Evolutionary conservation across 352 stramenopile species (phyloP), one percentile per base, ranked within the genome.

Genomic region (Globisporangium canariense): DNA sequence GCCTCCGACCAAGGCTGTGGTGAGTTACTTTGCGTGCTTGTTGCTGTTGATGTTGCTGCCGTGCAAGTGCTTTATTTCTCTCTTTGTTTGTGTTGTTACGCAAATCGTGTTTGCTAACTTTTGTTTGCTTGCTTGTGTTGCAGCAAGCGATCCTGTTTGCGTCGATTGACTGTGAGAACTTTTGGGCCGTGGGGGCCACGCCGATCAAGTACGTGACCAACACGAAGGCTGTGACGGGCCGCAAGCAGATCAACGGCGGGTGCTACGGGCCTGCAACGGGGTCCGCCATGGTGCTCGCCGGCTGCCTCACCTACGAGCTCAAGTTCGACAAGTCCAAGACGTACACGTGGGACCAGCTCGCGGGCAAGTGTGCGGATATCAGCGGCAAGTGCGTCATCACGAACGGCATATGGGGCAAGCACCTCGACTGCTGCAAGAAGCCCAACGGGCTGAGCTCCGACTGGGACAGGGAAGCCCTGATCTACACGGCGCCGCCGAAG

Each of bases 301-400:
- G 85, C n/a, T 96, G 87, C 59, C 69, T 96, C 11, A 90, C 87
- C 6, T 77, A 73, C 20, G 76, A 88, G 49, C 74, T 96, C 47
- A 79, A 83, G 53, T 83, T 77, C 53, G 83, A 88, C 56, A 96
- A 96, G 68, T 77, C 83, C 22, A 90, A 91, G 70, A 78, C 77
- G 58, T 96, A 93, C 68, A 80, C 73, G 46, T 96, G 87, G 87
- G 86, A 96, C 62, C 73, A 90, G 57, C 70, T 96, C 55, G 87
- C 87, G 14, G 67, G 75, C 62, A 94, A 96, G 76, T 96, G 87
- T 67, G 65, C 80, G 40, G 87, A 83, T 6, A 72, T 96, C 28
- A 76, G 79, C 6, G 87, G 87, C 50, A 83, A 87, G 60, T 96
- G 87, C 62, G 83, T 79, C 50, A 86, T 92, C 70, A 96, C 87